These are phyloP conservation scores for Artemisia tridentata DNA, from an alignment of 129 eudicot species.

Conservation along the genomic window DNA sequence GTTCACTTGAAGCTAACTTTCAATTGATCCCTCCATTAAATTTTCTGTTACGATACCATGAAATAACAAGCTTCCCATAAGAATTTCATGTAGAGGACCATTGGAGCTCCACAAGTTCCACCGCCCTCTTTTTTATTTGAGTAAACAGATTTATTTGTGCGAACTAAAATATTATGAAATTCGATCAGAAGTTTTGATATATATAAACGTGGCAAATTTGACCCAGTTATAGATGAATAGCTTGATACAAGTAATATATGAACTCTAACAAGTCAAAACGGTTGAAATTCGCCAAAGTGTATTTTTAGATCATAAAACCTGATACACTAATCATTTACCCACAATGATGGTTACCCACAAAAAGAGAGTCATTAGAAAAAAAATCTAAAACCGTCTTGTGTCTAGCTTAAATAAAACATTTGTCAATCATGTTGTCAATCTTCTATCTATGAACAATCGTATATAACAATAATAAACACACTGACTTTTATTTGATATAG, in stretches of 20 bases:
- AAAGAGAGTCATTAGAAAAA: too few relatives aligned
- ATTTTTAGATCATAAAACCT: background rate
- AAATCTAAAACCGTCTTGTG: conserved; percentile 3
- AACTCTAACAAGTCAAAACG: background rate
- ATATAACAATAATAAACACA: too few relatives aligned
- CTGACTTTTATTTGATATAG: too few relatives aligned
- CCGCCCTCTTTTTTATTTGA: background rate
- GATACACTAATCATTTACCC: background rate
- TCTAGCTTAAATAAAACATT: conserved; percentile 6
- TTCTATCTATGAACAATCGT: too few relatives aligned
- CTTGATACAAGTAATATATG: background rate
- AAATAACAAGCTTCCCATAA: conserved; percentile 47
- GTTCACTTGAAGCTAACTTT: conserved; percentile 75
- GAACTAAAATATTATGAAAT: background rate
- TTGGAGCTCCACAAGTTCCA: conserved; percentile 64
- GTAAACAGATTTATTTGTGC: background rate
- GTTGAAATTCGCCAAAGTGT: background rate
- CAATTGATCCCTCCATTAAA: conserved; percentile 45
- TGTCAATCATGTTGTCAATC: too few relatives aligned
- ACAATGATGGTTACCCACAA: too few relatives aligned
- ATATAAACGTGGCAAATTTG: background rate
- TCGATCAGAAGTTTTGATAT: background rate
- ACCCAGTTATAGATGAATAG: background rate
- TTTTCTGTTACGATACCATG: conserved; percentile 35
- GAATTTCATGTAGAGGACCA: conserved; percentile 75